Conservation (phyloP, 164 flowering plant genomes). For the Nymphaea thermarum region DNA sequence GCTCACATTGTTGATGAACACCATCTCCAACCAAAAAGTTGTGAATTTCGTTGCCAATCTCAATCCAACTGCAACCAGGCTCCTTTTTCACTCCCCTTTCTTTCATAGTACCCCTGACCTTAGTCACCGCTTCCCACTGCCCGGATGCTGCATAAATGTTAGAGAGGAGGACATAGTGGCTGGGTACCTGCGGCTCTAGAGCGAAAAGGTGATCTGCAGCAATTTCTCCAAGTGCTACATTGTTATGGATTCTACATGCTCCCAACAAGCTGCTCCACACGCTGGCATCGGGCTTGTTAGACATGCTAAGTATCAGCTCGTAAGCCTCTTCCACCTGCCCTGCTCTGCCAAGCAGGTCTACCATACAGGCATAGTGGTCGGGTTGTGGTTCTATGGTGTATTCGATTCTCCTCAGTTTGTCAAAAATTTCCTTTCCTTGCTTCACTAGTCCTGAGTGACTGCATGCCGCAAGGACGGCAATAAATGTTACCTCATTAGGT, state of each 20-base stretch:
- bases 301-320: constrained; percentile 40
- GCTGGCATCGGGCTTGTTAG: constrained; percentile 24
- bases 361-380: constrained; percentile 72
- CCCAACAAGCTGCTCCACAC: constrained; percentile 85
- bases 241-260: constrained; percentile 57
- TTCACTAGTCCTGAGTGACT: constrained; percentile 70
- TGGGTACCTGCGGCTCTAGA: constrained; percentile 62
- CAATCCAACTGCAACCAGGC: constrained; percentile 89
- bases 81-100: constrained; percentile 62
- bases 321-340: constrained; percentile 57
- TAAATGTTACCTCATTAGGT: constrained; percentile 62
- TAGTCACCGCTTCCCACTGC: constrained; percentile 59
- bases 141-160: constrained; percentile 71
- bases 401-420: constrained; percentile 39
- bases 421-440: constrained; percentile 47
- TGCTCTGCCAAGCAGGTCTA: constrained; percentile 83
- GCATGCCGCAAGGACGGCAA: constrained; percentile 60
- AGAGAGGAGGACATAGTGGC: constrained; percentile 71
- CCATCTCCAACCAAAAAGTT: constrained; percentile 63
- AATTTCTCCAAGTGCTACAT: constrained; percentile 57
- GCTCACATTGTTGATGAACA: constrained; percentile 47
- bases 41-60: constrained; percentile 46
- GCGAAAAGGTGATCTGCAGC: constrained; percentile 42
- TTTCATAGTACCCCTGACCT: constrained; percentile 51
- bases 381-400: constrained; percentile 45